Evolutionary conservation across 169 alveolate genomes (phyloP).

Genomic region (Plasmodium blacklocki): DNA sequence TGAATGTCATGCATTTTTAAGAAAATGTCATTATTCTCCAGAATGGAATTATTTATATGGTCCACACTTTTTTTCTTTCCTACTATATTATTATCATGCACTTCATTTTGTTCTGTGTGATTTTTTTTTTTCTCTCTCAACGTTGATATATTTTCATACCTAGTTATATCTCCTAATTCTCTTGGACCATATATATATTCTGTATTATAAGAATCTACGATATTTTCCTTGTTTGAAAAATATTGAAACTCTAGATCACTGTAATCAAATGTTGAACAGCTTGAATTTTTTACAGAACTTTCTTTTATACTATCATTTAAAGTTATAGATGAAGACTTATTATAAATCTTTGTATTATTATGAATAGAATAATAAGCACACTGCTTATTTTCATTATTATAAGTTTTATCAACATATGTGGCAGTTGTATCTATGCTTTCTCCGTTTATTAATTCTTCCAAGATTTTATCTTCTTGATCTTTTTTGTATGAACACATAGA

Average conservation of each 20-base stretch:
- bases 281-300: constrained; percentile 22
- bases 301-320: constrained; percentile 27
- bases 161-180: background rate
- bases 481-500: too few relatives aligned
- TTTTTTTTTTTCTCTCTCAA: too few relatives aligned
- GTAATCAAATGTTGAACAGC: constrained; percentile 47
- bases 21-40: too few relatives aligned
- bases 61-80: background rate
- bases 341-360: background rate
- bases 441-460: too few relatives aligned
- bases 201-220: constrained; percentile 40
- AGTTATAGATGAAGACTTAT: constrained; percentile 8
- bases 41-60: too few relatives aligned
- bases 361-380: background rate
- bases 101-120: too few relatives aligned
- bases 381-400: background rate
- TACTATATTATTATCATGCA: too few relatives aligned
- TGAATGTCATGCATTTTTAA: too few relatives aligned
- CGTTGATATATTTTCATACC: too few relatives aligned
- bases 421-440: background rate
- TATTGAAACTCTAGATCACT: constrained; percentile 50
- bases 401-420: background rate
- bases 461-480: too few relatives aligned
- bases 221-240: constrained; percentile 41
- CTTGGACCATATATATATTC: constrained; percentile 29